Evolutionary conservation across 2,329 filamentous ascomycete species (phyloP).

Genomic region (Colletotrichum eremochloae): DNA sequence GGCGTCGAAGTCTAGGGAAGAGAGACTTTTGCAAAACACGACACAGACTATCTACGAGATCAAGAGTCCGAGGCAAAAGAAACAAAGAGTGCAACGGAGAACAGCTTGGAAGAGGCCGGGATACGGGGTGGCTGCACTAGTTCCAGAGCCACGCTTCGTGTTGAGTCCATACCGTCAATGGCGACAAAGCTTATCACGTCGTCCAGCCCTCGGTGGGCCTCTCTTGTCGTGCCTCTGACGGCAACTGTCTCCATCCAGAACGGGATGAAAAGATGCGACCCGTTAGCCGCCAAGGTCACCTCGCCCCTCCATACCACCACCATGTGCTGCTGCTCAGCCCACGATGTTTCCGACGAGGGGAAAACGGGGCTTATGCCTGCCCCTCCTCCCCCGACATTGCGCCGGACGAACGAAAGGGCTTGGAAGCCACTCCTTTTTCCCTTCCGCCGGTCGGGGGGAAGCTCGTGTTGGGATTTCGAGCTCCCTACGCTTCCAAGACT

Average conservation of each 20-base stretch:
- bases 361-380: neutral
- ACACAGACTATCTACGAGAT: neutral
- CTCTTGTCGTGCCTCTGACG: neutral
- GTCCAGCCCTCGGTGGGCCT: neutral
- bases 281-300: neutral
- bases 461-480: slow-evolving; percentile 12
- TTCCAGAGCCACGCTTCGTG: slow-evolving; percentile 18
- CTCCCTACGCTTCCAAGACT: neutral
- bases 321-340: no score
- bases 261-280: neutral
- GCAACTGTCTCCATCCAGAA: neutral
- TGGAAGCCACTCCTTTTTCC: neutral
- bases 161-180: slow-evolving; percentile 1
- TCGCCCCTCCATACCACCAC: no score
- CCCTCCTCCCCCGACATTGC: neutral
- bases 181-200: slow-evolving; percentile 30
- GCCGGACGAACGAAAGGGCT: neutral
- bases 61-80: neutral
- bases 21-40: no score
- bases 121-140: neutral
- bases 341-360: neutral
- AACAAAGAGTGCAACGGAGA: neutral
- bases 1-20: slow-evolving; percentile 9
- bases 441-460: neutral
- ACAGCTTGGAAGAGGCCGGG: neutral